Conservation (phyloP, 2,329 filamentous ascomycete genomes). For the Botrytis fabae region DNA sequence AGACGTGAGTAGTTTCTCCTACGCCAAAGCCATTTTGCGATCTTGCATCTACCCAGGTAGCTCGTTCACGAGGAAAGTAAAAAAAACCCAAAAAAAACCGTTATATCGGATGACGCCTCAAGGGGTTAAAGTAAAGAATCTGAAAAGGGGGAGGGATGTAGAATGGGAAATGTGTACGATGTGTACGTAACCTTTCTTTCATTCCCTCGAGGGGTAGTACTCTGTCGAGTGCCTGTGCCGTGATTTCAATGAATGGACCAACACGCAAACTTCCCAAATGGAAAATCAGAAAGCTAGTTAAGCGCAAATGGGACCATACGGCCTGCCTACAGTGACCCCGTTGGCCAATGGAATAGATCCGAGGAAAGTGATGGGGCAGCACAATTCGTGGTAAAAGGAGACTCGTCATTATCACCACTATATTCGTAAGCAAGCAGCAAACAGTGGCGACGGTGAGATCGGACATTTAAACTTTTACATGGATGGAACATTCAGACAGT, state of each 20-base stretch:
- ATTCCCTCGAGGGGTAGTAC: background rate
- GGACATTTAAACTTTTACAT: background rate
- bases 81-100: background rate
- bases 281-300: background rate
- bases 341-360: background rate
- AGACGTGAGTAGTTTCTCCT: background rate
- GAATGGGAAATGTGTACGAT: background rate
- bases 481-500: background rate
- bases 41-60: background rate
- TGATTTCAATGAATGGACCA: background rate
- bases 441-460: conserved; percentile 2
- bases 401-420: conserved; percentile 10
- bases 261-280: background rate
- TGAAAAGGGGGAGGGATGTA: background rate
- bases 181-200: background rate
- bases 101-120: background rate
- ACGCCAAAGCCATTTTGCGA: background rate
- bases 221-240: background rate
- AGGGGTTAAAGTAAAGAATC: background rate
- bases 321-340: background rate
- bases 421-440: conserved; percentile 13
- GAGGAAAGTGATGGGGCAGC: background rate
- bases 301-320: background rate
- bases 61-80: background rate
- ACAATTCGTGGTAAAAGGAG: background rate